phyloP scores from a whole-genome alignment of 192 early-diverging fungal species.

The Linnemannia elongata region DNA sequence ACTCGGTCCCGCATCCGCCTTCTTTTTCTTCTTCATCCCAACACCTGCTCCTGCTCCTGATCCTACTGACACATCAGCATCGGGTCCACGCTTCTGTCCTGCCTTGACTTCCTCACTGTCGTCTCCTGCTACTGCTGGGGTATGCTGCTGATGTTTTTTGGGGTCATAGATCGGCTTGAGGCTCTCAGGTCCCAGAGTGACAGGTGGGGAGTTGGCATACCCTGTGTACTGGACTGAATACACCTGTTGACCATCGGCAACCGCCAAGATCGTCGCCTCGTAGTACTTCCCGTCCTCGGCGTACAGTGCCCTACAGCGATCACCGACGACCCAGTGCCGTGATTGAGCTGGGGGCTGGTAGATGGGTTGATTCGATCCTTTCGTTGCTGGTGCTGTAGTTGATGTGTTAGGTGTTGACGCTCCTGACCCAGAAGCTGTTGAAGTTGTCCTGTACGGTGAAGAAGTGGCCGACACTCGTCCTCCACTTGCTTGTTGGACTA shows the following conservation, averaged over 20 bases:
- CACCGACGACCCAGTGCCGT: conserved; percentile 65
- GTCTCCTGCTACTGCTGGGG: conserved; percentile 16
- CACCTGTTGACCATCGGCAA: conserved; percentile 56
- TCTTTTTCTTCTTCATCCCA: conserved; percentile 63
- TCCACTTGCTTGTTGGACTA: conserved; percentile 1
- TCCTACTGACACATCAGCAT: conserved; percentile 13
- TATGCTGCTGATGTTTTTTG: conserved; percentile 47
- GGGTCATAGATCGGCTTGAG: conserved; percentile 62
- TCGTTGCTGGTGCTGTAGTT: neutral
- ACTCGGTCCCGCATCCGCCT: conserved; percentile 59
- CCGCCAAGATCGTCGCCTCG: conserved; percentile 64
- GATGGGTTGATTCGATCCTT: conserved; percentile 31
- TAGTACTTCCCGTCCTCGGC: conserved; percentile 77
- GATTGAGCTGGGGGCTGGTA: conserved; percentile 26
- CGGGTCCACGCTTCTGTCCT: conserved; percentile 8
- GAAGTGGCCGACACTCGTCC: neutral
- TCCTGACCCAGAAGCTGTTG: conserved; percentile 3
- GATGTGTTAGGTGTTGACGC: neutral
- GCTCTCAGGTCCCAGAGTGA: conserved; percentile 60
- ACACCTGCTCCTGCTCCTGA: conserved; percentile 26
- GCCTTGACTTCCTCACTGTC: conserved; percentile 20
- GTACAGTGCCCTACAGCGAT: conserved; percentile 75
- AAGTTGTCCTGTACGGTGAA: neutral
- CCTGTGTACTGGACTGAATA: conserved; percentile 75
- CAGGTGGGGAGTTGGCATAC: conserved; percentile 68